Evolutionary conservation across 1,284 basidiomycete species (phyloP).

Genomic region (Marasmius oreades): DNA sequence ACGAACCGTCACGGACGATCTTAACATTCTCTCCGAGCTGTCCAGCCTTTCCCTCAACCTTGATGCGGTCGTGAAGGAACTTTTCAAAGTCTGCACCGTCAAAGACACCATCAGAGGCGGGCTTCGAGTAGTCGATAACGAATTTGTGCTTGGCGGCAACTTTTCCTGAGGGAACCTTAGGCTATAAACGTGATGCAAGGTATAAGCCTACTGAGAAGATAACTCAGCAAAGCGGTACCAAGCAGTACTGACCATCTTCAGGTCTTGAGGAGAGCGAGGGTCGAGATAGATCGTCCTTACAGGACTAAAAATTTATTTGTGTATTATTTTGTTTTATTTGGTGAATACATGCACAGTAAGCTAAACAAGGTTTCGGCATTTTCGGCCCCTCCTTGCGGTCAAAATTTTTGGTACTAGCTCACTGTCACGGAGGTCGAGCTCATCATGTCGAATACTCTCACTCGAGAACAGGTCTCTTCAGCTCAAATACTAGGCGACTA

Average conservation of each 20-base stretch:
- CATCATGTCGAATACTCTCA: conserved; percentile 50
- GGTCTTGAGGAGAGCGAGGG: conserved; percentile 22
- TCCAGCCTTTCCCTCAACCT: conserved; percentile 78
- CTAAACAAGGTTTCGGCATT: background rate
- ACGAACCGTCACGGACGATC: conserved; percentile 77
- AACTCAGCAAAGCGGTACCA: conserved; percentile 83
- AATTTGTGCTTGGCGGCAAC: conserved; percentile 84
- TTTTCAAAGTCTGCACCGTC: conserved; percentile 91
- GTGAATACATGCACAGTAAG: conserved; percentile 17
- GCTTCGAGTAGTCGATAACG: conserved; percentile 92
- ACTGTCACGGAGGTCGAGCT: conserved; percentile 16
- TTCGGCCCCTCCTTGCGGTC: background rate
- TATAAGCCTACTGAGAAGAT: conserved; percentile 88
- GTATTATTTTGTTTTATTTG: background rate
- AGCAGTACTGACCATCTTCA: conserved; percentile 68
- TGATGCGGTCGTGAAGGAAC: conserved; percentile 92
- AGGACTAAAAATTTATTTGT: conserved; percentile 3
- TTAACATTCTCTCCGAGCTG: conserved; percentile 86
- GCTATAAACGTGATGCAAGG: conserved; percentile 45
- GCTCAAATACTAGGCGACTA: conserved; percentile 77
- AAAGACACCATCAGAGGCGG: conserved; percentile 87
- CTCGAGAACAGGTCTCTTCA: conserved; percentile 64
- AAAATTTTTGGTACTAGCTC: conserved; percentile 8
- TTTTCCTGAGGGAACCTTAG: conserved; percentile 72
- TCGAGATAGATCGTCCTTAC: too few species aligned